Base-by-base conservation (phyloP, 2,329 filamentous ascomycete genomes). In the Trichoderma arundinaceum region DNA sequence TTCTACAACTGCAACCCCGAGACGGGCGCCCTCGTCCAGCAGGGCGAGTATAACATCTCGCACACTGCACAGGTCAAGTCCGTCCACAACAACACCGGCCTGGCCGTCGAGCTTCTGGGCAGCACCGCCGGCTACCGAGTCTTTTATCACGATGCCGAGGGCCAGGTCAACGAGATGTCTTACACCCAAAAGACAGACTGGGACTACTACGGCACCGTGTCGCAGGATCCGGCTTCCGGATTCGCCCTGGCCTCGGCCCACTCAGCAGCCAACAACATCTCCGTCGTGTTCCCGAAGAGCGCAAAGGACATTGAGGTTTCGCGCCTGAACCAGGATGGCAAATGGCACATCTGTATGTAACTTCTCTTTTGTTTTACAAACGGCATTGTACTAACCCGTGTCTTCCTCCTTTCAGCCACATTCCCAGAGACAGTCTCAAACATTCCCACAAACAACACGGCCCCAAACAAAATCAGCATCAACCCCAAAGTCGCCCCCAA, bases 101-200 rank as follows among this genome's bases (percentile, higher is more conserved):
- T 63, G 13, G 28, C 60, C 3, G 60, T 63, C n/a, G 60, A 63
- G 39, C 60, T 63, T 39, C 32, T 63, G 49, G 60, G 60, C 5
- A 63, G 60, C 49, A 63, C 60, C 9, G 49, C 49, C 12, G 60
- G 60, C 12, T 63, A 63, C 17, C 22, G 60, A 13, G 49, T 63
- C 38, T 63, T 28, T 19, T 63, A 63, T 22, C 60, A 63, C 49
- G 49, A 63, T 17, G 19, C n/a, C 12, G 22, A 63, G 10, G 28
- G 39, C 39, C 49, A 46, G 28, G 60, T 63, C 17, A 32, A 63
- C 15, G 17, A 44, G 5, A 22, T 63, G 39, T 54, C 51, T 1
- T 63, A 63, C 39, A 63, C 48, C 17, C 22, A 12, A 9, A 12
- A 44, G 17, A 53, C 49, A 12, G 32, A 63, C 17, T 63, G 60